Conservation (phyloP, 805 yeast species). For the Wickerhamomyces alni region DNA sequence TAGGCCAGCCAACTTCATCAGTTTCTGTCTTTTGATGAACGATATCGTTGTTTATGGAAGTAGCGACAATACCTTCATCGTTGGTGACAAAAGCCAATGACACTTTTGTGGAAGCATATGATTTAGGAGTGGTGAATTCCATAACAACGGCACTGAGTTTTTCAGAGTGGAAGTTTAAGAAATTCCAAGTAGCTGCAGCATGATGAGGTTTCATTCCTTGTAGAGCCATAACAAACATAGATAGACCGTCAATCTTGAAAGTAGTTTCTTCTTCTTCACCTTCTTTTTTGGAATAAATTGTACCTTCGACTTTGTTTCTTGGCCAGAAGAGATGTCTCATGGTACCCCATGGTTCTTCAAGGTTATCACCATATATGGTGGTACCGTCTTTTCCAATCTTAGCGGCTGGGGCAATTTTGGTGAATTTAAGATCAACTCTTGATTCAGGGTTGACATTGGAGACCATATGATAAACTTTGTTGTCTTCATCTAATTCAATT, state of each 20-base stretch:
- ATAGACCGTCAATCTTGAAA: constrained; percentile 29
- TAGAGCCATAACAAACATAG: constrained; percentile 92
- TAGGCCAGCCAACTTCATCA: constrained; percentile 87
- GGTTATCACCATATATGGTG: constrained; percentile 81
- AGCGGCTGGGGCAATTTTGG: constrained; percentile 67
- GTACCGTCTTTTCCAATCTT: constrained; percentile 87
- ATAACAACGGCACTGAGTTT: constrained; percentile 72
- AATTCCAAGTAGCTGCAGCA: constrained; percentile 97
- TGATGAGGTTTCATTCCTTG: constrained; percentile 99
- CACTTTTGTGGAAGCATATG: constrained; percentile 80
- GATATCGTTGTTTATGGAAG: constrained; percentile 61
- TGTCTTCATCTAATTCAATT: constrained; percentile 54
- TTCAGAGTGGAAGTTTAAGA: constrained; percentile 79
- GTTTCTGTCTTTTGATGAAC: constrained; percentile 47
- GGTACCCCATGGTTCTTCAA: constrained; percentile 88
- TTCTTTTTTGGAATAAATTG: constrained; percentile 39
- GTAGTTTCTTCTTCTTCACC: constrained; percentile 12
- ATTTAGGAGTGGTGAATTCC: constrained; percentile 93
- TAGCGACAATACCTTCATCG: constrained; percentile 55
- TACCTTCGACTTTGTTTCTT: constrained; percentile 67
- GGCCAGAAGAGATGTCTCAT: constrained; percentile 99
- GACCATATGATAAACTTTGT: constrained; percentile 45
- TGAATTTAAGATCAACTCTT: constrained; percentile 60
- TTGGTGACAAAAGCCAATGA: constrained; percentile 70
- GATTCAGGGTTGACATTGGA: constrained; percentile 67